Percentiles rank a stretch among this genome's conserved stretches.
phyloP scores from a whole-genome alignment of 129 eudicot species.

The Artemisia argyi region DNA sequence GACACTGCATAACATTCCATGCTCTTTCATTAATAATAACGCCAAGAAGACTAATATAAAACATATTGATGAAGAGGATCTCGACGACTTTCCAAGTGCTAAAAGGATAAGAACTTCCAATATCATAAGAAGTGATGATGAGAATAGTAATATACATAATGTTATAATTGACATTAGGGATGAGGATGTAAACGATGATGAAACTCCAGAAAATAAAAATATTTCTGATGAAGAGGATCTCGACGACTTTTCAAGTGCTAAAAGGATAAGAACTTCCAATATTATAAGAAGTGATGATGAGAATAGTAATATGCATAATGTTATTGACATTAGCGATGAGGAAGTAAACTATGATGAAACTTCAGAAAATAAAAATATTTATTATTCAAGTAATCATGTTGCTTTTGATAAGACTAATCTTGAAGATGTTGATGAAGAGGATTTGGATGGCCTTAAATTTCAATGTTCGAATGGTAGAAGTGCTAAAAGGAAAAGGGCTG shows the following conservation, averaged over 20 bases:
- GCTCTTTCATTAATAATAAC: too few species aligned
- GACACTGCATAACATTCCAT: too few species aligned
- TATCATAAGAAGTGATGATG: too few species aligned
- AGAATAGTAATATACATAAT: too few species aligned
- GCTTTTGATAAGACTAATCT: neutral
- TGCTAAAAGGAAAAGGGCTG: constrained; percentile 41
- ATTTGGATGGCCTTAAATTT: constrained; percentile 13
- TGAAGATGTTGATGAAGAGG: neutral
- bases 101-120: too few species aligned
- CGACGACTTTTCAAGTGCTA: too few species aligned
- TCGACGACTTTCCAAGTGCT: too few species aligned
- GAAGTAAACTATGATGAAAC: constrained; percentile 16
- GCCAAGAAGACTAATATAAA: too few species aligned
- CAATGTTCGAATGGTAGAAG: constrained; percentile 15
- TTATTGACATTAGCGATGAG: constrained; percentile 50
- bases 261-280: too few species aligned
- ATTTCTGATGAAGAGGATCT: neutral
- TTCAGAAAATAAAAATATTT: neutral
- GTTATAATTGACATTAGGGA: constrained; percentile 49
- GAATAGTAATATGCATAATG: neutral
- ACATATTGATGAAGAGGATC: too few species aligned
- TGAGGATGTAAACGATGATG: constrained; percentile 28
- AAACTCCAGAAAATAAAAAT: neutral
- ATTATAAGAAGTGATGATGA: too few species aligned
- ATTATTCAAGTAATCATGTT: neutral